phyloP scores from a whole-genome alignment of 2,329 filamentous ascomycete genomes.

The Immersiporthe knoxdaviesiana region DNA sequence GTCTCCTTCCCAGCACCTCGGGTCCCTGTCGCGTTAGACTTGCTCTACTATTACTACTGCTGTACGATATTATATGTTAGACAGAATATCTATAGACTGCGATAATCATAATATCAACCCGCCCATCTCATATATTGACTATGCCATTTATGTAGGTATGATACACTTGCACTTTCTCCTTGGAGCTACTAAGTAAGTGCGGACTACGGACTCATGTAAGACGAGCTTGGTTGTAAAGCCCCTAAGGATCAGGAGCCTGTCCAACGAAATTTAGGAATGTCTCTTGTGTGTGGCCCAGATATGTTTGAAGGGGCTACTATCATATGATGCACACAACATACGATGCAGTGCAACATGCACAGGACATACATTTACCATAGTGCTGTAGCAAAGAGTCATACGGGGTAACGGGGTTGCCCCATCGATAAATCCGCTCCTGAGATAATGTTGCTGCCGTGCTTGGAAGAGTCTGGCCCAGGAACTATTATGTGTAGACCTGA shows the following conservation, averaged over 20 bases:
- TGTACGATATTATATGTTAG: too few species aligned
- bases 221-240: not conserved
- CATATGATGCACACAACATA: not conserved
- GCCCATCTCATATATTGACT: not conserved
- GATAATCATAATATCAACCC: not conserved
- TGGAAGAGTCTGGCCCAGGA: not conserved
- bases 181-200: not conserved
- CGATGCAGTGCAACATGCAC: not conserved
- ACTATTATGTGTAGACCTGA: not conserved
- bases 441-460: not conserved
- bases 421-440: not conserved
- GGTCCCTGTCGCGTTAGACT: not conserved
- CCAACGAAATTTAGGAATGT: not conserved
- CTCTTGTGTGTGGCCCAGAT: not conserved
- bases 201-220: not conserved
- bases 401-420: not conserved
- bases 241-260: not conserved
- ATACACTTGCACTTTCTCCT: not conserved
- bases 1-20: not conserved
- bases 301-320: not conserved
- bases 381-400: not conserved
- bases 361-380: not conserved
- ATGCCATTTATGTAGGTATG: not conserved
- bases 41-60: not conserved
- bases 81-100: not conserved